Base-by-base conservation (phyloP, 2,329 filamentous ascomycete genomes). In the Alternaria atra region DNA sequence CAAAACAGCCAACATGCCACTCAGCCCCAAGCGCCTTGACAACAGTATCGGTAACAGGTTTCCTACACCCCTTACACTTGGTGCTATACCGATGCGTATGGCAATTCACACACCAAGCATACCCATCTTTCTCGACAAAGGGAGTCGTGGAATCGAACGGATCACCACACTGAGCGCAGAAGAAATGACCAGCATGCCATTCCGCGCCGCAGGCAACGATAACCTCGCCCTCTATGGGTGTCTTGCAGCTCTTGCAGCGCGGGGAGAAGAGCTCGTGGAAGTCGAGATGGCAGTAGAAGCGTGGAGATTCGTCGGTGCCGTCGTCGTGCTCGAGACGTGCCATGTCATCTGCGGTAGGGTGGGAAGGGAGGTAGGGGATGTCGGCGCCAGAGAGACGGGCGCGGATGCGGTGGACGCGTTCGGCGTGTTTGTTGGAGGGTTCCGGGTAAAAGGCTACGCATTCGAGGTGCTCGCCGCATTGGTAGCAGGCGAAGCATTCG, bases 221-320 rank as follows among this genome's bases (percentile, higher is more conserved):
- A 68, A 98, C 93, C 80, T 98, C 94, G 42, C 94, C 94, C 69
- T 98, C 89, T 73, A 99, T 99, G 4, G 95, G 94, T 7, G 95
- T 99, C 78, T 91, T 93, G 86, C 95, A 99, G 78, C 92, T 93
- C 81, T 95, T 95, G 85, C 95, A 99, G 42, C 93, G 89, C 5
- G 95, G 95, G 32, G 91, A 93, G 80, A 92, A 99, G 55, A 91
- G 84, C 80, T 99, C 95, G 79, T 99, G 95, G 87, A 94, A 99
- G 82, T 99, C 95, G n/a, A 99, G 86, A 77, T 98, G 94, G 80
- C 95, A 99, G 82, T 91, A 99, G 85, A 98, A 98, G 10, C 94
- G 89, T 46, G 92, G 84, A 2, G 70, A 61, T 37, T 87, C 85
- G 75, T 94, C 91, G 25, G 51, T 61, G 42, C 90, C 89, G 69